These are phyloP conservation scores for Malus sieversii DNA, from an alignment of 306 rosid species.

Conservation along the genomic window DNA sequence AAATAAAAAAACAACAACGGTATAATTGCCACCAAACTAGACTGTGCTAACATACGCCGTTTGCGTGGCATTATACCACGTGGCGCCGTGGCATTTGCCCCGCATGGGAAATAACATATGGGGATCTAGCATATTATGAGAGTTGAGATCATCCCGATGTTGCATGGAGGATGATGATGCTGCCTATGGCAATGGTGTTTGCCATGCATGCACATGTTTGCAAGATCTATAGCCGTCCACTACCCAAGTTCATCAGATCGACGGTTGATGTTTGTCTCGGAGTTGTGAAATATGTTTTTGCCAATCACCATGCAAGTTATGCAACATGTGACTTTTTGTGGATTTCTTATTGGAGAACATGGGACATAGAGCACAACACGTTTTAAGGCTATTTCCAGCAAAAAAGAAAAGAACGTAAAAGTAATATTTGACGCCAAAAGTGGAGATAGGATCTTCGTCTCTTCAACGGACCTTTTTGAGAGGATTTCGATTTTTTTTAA, in stretches of 20 bases:
- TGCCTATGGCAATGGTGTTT: neutral
- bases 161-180: slow-evolving; percentile 4
- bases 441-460: no score
- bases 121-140: neutral
- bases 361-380: neutral
- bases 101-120: neutral
- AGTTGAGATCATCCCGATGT: slow-evolving; percentile 5
- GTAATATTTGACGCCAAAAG: no score
- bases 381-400: neutral
- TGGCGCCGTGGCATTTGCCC: neutral
- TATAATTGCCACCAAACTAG: neutral
- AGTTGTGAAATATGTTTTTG: neutral
- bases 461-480: no score
- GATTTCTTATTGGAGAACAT: neutral
- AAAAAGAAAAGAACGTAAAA: no score
- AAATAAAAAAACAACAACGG: no score
- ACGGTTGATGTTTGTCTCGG: neutral
- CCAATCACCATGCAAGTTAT: neutral
- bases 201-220: neutral
- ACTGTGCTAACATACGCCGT: neutral
- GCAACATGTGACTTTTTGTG: neutral
- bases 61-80: neutral
- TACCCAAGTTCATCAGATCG: neutral
- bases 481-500: rapidly evolving
- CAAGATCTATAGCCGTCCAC: neutral